phyloP scores from a whole-genome alignment of 1,139 yeast species.

The Candida glucosophila region DNA sequence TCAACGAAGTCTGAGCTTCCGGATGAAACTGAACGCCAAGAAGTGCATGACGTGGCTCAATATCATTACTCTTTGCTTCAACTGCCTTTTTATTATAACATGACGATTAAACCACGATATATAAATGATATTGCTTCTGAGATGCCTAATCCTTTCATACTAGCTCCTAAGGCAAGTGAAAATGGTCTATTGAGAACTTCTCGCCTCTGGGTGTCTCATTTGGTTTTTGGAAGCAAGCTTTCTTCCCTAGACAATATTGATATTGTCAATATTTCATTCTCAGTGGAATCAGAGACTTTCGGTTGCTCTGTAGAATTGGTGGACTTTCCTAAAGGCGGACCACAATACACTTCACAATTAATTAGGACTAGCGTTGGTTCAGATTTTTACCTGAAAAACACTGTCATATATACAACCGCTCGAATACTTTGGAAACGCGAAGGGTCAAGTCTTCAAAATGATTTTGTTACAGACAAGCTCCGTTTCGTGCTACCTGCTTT shows the following conservation, averaged over 20 bases:
- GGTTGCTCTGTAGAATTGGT: conserved; percentile 16
- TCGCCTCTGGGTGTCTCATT: conserved; percentile 38
- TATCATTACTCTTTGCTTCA: conserved; percentile 22
- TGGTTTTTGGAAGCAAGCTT: conserved; percentile 12
- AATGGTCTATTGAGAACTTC: no score
- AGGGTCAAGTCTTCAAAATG: conserved; percentile 12
- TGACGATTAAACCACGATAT: conserved; percentile 30
- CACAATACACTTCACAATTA: conserved; percentile 9
- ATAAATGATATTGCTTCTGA: conserved; percentile 15
- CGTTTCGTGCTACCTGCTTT: conserved; percentile 50
- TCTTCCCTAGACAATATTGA: no score
- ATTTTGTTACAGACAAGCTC: conserved; percentile 28
- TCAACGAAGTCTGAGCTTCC: no score
- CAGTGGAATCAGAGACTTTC: conserved; percentile 19
- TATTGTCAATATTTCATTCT: conserved; percentile 14
- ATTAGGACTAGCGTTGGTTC: conserved; percentile 32
- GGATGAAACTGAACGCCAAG: no score
- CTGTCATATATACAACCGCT: conserved; percentile 19
- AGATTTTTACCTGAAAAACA: conserved; percentile 34
- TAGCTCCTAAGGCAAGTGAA: conserved; percentile 8
- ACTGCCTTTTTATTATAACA: conserved; percentile 26
- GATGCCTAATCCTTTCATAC: conserved; percentile 37
- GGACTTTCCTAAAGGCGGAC: conserved; percentile 3
- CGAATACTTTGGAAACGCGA: conserved; percentile 28
- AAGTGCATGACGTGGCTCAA: conserved; percentile 18